Evolutionary conservation across 768 basidiomycete genomes (phyloP), one percentile per base, ranked within the genome.

Genomic region (Trametes cingulata): DNA sequence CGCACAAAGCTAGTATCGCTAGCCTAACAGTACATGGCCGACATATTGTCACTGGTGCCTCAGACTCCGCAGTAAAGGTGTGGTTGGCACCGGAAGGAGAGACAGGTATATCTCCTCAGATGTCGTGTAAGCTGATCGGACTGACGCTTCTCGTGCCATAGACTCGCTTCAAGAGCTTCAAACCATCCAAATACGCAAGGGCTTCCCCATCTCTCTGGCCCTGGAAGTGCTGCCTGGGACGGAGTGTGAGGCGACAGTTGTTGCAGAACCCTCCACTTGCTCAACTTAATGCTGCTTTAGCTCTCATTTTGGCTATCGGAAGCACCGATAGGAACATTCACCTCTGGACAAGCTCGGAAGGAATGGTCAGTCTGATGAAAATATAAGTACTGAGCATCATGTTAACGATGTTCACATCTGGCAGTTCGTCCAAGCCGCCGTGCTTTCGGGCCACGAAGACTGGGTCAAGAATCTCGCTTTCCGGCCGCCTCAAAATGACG

Each of bases 381-480:
- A 13, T 6, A 25, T 9, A 20, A 17, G 17, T 13, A 12, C n/a
- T 40, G 13, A 14, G 0, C 14, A n/a, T 24, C 13, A 8, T 52
- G 1, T 17, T 47, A 12, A 37, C 45, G 24, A 13, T 3, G 24
- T 13, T 19, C 35, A 35, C 29, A 5, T 53, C 37, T 15, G 9
- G 13, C 27, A 88, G 88, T 90, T 87, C 69, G 77, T 86, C 14
- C 78, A 75, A 54, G 82, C 85, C 19, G 82, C 83, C 3, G 74
- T 77, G 0, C 77, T 92, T 48, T 75, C 83, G 13, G 97, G 97
- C 2, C 97, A 99, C 68, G 92, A 97, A 78, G 96, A 99, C 68
- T 99, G 97, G 97, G 82, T 98, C 54, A 86, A 90, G 53, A 80
- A 85, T 60, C 82, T 98, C 37, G 81, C 87, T 1, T 94, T 98